These are phyloP conservation scores for Tolypocladium album DNA, from an alignment of 2,329 filamentous ascomycete genomes.

Conservation along the genomic window DNA sequence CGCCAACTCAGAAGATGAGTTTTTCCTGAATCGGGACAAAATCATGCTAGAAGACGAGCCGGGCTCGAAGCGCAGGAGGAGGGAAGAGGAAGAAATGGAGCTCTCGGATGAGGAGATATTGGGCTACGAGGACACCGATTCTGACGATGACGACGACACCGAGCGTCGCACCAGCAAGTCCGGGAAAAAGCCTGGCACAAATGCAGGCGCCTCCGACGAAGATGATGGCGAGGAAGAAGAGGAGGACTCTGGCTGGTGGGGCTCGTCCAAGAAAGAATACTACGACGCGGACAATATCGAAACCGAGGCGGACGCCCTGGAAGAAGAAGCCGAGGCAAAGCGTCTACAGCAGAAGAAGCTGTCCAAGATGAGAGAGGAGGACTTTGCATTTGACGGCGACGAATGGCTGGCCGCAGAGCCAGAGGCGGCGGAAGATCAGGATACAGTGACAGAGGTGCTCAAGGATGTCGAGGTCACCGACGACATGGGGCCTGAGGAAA, in stretches of 20 bases:
- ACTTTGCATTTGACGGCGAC: conserved; percentile 85
- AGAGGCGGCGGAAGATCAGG: conserved; percentile 37
- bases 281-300: conserved; percentile 74
- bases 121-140: conserved; percentile 33
- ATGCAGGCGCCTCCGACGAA: conserved; percentile 28
- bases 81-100: conserved; percentile 58
- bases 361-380: conserved; percentile 76
- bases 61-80: conserved; percentile 65
- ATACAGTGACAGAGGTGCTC: conserved; percentile 75
- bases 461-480: conserved; percentile 74
- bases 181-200: conserved; percentile 20
- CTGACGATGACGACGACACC: conserved; percentile 4
- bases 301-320: conserved; percentile 60
- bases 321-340: conserved; percentile 85
- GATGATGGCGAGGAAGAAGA: conserved; percentile 38
- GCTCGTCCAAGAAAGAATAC: conserved; percentile 77
- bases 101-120: conserved; percentile 53
- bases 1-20: conserved; percentile 89
- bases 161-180: not conserved
- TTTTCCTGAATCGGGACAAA: conserved; percentile 77
- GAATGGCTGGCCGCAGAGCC: conserved; percentile 63
- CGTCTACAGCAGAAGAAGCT: conserved; percentile 85
- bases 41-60: conserved; percentile 77
- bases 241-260: conserved; percentile 68
- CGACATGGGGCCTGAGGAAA: conserved; percentile 66